A percentile compares a stretch with the other conserved stretches of the same genome.
phyloP scores from a whole-genome alignment of 129 eudicot genomes.

The Artemisia argyi region DNA sequence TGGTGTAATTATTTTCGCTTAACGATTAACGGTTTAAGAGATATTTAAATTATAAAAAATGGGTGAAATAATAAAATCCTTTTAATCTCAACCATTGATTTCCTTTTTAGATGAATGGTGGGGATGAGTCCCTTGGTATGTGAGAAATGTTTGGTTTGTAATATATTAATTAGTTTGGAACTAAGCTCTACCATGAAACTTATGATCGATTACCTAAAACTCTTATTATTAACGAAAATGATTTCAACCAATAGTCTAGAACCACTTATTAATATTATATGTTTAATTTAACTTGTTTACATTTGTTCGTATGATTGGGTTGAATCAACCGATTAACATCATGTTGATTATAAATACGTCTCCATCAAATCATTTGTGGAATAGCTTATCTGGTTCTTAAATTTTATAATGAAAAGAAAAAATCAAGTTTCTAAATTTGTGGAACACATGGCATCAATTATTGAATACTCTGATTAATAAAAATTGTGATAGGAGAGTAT shows the following conservation, averaged over 20 bases:
- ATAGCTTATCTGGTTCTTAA: constrained; percentile 6
- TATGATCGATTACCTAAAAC: background rate
- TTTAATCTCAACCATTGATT: no score
- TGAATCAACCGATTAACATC: constrained; percentile 11
- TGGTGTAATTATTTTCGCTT: no score
- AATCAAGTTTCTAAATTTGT: constrained; percentile 11
- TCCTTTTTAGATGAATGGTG: no score
- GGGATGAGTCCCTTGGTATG: no score
- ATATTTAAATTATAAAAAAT: no score
- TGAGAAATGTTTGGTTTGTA: no score
- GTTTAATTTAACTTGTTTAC: background rate
- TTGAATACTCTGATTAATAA: constrained; percentile 25
- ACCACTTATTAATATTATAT: constrained; percentile 4
- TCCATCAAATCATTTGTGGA: constrained; percentile 25
- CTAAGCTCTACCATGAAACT: no score
- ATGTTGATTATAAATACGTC: constrained; percentile 12
- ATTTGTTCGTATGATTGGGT: constrained; percentile 1
- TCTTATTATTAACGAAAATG: background rate
- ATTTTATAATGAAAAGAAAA: constrained; percentile 4
- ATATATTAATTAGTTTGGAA: no score
- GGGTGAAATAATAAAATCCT: no score
- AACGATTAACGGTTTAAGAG: no score
- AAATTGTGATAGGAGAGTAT: background rate
- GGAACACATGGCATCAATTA: constrained; percentile 39
- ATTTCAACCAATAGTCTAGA: background rate